These are phyloP conservation scores for Candida nanaspora DNA, from an alignment of 805 yeast genomes.

Conservation along the genomic window DNA sequence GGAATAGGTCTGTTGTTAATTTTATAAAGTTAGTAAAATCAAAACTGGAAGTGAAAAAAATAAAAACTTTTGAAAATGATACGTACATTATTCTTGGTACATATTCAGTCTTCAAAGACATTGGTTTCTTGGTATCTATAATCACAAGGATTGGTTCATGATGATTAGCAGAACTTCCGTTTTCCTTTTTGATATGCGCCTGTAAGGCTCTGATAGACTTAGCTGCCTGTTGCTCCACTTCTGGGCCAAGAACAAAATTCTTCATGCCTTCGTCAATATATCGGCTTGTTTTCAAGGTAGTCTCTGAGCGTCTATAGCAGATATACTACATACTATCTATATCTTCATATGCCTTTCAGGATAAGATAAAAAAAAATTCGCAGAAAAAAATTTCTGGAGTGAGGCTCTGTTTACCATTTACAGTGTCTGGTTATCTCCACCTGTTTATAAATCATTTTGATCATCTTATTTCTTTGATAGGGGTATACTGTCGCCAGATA, in stretches of 20 bases:
- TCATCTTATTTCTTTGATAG: too few relatives aligned
- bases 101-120: conserved; percentile 37
- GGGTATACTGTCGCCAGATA: too few relatives aligned
- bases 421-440: too few relatives aligned
- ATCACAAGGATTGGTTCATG: conserved; percentile 33
- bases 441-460: too few relatives aligned
- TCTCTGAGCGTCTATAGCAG: too few relatives aligned
- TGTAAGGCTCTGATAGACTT: conserved; percentile 25
- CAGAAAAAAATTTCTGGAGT: too few relatives aligned
- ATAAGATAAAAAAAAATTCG: neutral
- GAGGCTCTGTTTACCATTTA: too few relatives aligned
- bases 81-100: conserved; percentile 44
- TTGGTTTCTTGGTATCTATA: conserved; percentile 40
- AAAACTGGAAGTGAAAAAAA: neutral
- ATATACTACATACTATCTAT: neutral
- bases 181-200: conserved; percentile 19
- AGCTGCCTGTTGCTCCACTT: conserved; percentile 10
- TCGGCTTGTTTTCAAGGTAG: neutral
- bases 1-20: conserved; percentile 35
- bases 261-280: neutral
- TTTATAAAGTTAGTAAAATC: conserved; percentile 1
- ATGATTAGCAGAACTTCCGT: conserved; percentile 12
- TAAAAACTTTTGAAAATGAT: neutral
- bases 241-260: conserved; percentile 8
- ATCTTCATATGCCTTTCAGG: neutral